Conservation (phyloP, 495 filamentous ascomycete species). For the Neurospora hispaniola region DNA sequence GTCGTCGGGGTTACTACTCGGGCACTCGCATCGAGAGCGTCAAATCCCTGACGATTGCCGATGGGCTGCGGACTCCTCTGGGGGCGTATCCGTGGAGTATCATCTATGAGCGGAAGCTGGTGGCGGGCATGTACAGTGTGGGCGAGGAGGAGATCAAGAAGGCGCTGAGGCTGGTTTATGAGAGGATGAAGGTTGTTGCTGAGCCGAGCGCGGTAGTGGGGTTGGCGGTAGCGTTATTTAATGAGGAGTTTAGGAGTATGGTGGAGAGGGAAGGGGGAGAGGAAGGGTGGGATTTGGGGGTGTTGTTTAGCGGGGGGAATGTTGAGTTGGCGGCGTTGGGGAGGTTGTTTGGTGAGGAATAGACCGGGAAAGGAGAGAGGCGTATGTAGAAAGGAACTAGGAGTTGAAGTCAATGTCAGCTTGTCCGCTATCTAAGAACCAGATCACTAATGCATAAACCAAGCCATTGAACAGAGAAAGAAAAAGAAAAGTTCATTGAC, state of each 20-base stretch:
- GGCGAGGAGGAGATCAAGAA: conserved; percentile 72
- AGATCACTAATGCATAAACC: not conserved
- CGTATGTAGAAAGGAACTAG: not conserved
- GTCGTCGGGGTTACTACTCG: conserved; percentile 50
- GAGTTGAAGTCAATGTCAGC: not conserved
- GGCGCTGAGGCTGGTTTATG: conserved; percentile 68
- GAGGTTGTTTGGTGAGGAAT: conserved; percentile 40
- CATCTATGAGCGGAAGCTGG: conserved; percentile 61
- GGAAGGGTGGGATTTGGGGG: conserved; percentile 74
- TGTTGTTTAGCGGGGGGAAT: conserved; percentile 88
- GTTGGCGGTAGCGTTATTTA: conserved; percentile 70
- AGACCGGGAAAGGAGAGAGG: not conserved
- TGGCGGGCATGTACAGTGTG: conserved; percentile 64
- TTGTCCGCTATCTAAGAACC: not conserved
- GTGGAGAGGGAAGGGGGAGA: conserved; percentile 62
- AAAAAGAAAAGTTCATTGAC: not conserved
- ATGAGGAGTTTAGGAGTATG: conserved; percentile 67
- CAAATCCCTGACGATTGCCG: conserved; percentile 71
- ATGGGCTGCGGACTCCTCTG: conserved; percentile 80
- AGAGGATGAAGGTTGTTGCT: conserved; percentile 84
- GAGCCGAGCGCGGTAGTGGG: conserved; percentile 86
- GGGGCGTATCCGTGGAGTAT: conserved; percentile 70
- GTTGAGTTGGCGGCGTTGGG: conserved; percentile 69
- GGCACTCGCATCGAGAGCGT: conserved; percentile 55
- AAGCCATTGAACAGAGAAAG: not conserved